Percentiles rank a stretch among this genome's conserved stretches.
Conservation (phyloP, 352 stramenopile species). For the Phytophthora pseudosyringae region DNA sequence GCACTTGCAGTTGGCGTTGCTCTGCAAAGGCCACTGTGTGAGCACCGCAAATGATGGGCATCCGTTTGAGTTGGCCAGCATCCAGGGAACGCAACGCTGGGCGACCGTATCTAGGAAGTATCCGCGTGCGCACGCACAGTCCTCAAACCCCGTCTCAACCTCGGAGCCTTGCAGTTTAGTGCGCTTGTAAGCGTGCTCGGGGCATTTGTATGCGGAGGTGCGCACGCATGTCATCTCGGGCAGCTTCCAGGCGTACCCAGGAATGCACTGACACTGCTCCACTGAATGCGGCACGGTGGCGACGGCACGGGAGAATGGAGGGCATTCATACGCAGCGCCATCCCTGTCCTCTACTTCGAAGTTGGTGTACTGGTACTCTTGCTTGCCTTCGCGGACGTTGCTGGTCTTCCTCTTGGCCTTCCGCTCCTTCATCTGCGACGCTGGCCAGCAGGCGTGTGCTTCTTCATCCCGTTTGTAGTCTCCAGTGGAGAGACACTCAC, state of each 20-base stretch:
- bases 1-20: constrained; percentile 74
- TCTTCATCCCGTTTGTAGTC: constrained; percentile 66
- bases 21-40: constrained; percentile 80
- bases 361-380: constrained; percentile 32
- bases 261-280: constrained; percentile 79
- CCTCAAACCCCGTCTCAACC: constrained; percentile 55
- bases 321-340: constrained; percentile 51
- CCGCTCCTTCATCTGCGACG: constrained; percentile 25
- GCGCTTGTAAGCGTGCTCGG: constrained; percentile 60
- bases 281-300: constrained; percentile 66
- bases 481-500: constrained; percentile 55
- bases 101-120: constrained; percentile 70
- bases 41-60: constrained; percentile 70
- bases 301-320: constrained; percentile 62
- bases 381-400: constrained; percentile 15
- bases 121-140: constrained; percentile 75
- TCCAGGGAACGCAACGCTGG: constrained; percentile 66
- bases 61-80: constrained; percentile 66
- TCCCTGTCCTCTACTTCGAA: constrained; percentile 31
- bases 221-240: constrained; percentile 71
- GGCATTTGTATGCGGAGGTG: constrained; percentile 67
- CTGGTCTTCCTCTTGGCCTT: constrained; percentile 29
- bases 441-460: constrained; percentile 55
- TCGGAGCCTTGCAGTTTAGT: constrained; percentile 20
- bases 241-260: constrained; percentile 74